phyloP scores from a whole-genome alignment of 2,329 filamentous ascomycete species.

The Ascochyta koolunga region DNA sequence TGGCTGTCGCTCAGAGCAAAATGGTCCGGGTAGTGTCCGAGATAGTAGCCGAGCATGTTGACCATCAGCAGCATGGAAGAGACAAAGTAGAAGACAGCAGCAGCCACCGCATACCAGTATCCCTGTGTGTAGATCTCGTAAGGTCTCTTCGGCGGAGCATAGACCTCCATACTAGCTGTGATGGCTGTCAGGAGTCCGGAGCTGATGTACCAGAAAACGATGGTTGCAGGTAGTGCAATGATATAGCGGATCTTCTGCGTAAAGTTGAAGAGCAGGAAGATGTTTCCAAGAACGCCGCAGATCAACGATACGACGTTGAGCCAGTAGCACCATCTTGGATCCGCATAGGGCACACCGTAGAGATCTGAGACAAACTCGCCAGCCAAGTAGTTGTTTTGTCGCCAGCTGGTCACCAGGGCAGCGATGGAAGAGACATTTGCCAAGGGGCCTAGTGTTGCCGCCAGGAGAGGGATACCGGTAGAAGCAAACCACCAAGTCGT shows the following conservation, averaged over 20 bases:
- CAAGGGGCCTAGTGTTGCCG: constrained; percentile 82
- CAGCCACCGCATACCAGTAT: constrained; percentile 84
- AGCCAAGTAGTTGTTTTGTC: constrained; percentile 61
- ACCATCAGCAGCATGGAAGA: constrained; percentile 77
- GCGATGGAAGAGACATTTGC: constrained; percentile 89
- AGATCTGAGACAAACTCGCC: constrained; percentile 58
- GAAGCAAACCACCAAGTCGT: constrained; percentile 49
- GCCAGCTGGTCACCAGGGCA: constrained; percentile 81
- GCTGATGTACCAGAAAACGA: constrained; percentile 75
- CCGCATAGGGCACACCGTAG: constrained; percentile 62
- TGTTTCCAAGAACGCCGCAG: constrained; percentile 77
- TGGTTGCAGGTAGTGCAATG: constrained; percentile 81
- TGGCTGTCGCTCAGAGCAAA: constrained; percentile 81
- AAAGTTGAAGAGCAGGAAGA: constrained; percentile 87
- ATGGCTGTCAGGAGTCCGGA: constrained; percentile 69
- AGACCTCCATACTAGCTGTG: constrained; percentile 69
- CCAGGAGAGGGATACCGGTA: constrained; percentile 64
- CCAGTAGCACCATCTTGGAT: constrained; percentile 68
- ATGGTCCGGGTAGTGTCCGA: constrained; percentile 77
- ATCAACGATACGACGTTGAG: constrained; percentile 80
- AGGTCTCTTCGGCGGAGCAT: constrained; percentile 57
- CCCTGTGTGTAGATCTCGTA: constrained; percentile 74
- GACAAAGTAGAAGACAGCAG: constrained; percentile 78
- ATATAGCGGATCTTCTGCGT: constrained; percentile 78
- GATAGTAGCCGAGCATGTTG: constrained; percentile 78